Conservation (phyloP, 1,139 yeast genomes). For the Yamadazyma sp. region DNA sequence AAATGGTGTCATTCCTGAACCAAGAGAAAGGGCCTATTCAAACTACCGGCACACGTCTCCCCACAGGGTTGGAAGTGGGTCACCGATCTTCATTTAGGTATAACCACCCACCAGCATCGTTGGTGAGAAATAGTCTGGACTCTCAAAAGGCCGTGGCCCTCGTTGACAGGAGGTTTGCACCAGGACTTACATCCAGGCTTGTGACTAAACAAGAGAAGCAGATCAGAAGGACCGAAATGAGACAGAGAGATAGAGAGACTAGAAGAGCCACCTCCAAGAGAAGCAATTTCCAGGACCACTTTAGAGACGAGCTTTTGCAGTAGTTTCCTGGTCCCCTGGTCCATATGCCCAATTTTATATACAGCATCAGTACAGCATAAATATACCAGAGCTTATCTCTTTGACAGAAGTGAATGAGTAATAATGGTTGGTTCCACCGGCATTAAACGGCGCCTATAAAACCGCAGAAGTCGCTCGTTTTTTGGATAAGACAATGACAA, state of each 20-base stretch:
- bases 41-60: conserved; percentile 24
- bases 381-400: no score
- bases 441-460: no score
- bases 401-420: no score
- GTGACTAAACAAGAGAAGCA: conserved; percentile 37
- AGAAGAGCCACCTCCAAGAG: conserved; percentile 28
- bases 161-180: conserved; percentile 41
- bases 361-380: no score
- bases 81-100: conserved; percentile 48
- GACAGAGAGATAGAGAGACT: conserved; percentile 23
- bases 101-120: conserved; percentile 30
- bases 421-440: no score
- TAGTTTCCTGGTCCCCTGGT: no score
- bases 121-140: conserved; percentile 20
- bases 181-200: conserved; percentile 34
- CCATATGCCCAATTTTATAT: no score
- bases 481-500: not conserved
- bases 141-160: conserved; percentile 36
- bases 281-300: conserved; percentile 38
- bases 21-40: not conserved
- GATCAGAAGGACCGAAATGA: conserved; percentile 25
- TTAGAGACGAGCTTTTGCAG: conserved; percentile 35
- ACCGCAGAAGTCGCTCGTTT: no score
- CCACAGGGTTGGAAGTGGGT: conserved; percentile 50
- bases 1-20: conserved; percentile 14